Evolutionary conservation across 2,329 filamentous ascomycete species (phyloP), one percentile per base, ranked within the genome.

Genomic region (Colletotrichum destructivum): DNA sequence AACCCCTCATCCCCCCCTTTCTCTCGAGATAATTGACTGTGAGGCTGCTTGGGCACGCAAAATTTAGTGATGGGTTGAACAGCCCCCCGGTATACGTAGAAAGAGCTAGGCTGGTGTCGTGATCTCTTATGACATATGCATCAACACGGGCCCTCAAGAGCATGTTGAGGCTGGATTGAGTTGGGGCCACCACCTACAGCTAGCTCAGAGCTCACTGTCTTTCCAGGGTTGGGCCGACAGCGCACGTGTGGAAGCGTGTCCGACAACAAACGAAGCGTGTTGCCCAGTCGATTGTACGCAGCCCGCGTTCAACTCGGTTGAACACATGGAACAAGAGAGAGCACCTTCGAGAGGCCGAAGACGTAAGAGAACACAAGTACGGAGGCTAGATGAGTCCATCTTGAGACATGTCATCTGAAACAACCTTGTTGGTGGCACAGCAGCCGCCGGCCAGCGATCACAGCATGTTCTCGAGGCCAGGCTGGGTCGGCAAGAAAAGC

Each of bases 321-420:
- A 44, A 42, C 13, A 9, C 26, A 12, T 46, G 31, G 42, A 35
- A 13, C 16, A 5, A 16, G 4, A 46, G 18, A 46, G 18, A 40
- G 26, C 8, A 35, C 51, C 46, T 35, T 61, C 42, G 21, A 35
- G 18, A 13, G 44, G 18, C 21, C 15, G 15, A 31, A 59, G n/a
- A n/a, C 18, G n/a, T 42, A 26, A 21, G 12, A 11, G n/a, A 12
- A 52, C 38, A 42, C 11, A 59, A 15, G 16, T 35, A 15, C 42
- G 23, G 13, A 42, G 63, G 55, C 54, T 23, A 12, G 26, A 21
- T n/a, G 38, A 54, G 46, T 31, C 35, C 46, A 21, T 9, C 13
- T 21, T 54, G 26, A 62, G 55, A 54, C 47, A 46, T 56, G 51
- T 12, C 42, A 44, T 56, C 31, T 68, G 26, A 57, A 64, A 64